Percentiles rank a stretch among this genome's conserved stretches.
phyloP scores from a whole-genome alignment of 2,329 filamentous ascomycete species.

The Corniculantispora saksenae region DNA sequence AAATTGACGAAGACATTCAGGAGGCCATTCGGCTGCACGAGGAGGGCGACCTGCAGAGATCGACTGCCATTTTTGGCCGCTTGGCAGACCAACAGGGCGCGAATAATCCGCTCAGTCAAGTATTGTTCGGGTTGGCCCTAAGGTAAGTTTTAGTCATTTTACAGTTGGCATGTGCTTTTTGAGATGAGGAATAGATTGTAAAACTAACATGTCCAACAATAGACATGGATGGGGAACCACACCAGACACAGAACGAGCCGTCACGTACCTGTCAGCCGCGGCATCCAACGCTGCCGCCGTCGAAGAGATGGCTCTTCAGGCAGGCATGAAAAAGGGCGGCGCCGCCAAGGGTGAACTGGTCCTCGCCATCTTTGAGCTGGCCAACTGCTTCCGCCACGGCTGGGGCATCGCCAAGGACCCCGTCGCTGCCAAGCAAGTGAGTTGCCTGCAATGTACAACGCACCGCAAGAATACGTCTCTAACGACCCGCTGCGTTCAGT shows the following conservation, averaged over 20 bases:
- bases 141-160: too few relatives aligned
- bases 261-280: constrained; percentile 83
- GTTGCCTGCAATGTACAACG: constrained; percentile 25
- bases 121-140: constrained; percentile 89
- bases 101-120: constrained; percentile 93
- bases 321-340: constrained; percentile 89
- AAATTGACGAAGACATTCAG: constrained; percentile 75
- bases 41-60: constrained; percentile 72
- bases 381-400: constrained; percentile 88
- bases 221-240: constrained; percentile 93
- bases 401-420: constrained; percentile 90
- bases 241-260: constrained; percentile 69
- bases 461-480: neutral
- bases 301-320: constrained; percentile 80
- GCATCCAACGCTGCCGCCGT: constrained; percentile 87
- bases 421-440: constrained; percentile 73
- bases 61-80: constrained; percentile 81
- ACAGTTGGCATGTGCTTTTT: too few relatives aligned
- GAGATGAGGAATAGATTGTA: too few relatives aligned
- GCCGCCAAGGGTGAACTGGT: constrained; percentile 95
- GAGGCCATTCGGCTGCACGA: constrained; percentile 95
- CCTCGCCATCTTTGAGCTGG: constrained; percentile 92
- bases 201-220: too few relatives aligned
- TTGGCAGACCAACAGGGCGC: constrained; percentile 81
- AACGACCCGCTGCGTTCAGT: constrained; percentile 53